Evolutionary conservation across 1,284 basidiomycete genomes (phyloP).

Genomic region (Boletellus dicymbophilus): DNA sequence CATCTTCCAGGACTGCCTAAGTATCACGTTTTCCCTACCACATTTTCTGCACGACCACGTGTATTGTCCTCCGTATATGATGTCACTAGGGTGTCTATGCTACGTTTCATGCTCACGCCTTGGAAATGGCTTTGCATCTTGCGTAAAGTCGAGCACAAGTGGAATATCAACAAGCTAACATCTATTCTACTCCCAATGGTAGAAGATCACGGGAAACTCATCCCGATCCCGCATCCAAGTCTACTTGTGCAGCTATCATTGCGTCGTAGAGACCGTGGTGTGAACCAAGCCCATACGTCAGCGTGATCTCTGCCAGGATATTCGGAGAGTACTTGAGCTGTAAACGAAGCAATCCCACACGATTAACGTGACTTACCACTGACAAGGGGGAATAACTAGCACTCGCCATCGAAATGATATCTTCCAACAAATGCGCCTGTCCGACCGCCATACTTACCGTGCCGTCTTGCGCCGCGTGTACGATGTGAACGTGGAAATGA

Average conservation of each 20-base stretch:
- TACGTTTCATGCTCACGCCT: constrained; percentile 12
- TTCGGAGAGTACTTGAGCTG: constrained; percentile 36
- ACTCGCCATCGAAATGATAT: constrained; percentile 80
- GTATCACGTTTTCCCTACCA: background rate
- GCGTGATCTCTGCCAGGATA: constrained; percentile 69
- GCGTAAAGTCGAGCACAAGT: background rate
- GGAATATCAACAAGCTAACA: background rate
- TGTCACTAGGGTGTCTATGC: constrained; percentile 24
- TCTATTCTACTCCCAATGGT: background rate
- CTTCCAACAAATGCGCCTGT: constrained; percentile 92
- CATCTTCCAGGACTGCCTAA: constrained; percentile 22
- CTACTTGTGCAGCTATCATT: constrained; percentile 21
- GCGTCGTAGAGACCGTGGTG: constrained; percentile 34
- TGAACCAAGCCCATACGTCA: constrained; percentile 83
- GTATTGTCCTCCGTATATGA: constrained; percentile 22
- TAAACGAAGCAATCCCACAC: no score
- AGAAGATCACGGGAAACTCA: no score
- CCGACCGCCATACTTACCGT: constrained; percentile 80
- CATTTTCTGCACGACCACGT: constrained; percentile 10
- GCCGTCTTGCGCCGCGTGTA: constrained; percentile 67
- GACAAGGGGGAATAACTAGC: no score
- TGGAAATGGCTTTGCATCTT: background rate
- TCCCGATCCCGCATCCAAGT: no score
- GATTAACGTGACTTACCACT: no score
- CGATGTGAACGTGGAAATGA: constrained; percentile 95